A percentile compares a stretch with the other conserved stretches of the same genome.
These are phyloP conservation scores for Westerdykella sp. DNA, from an alignment of 2,329 filamentous ascomycete genomes.

Conservation along the genomic window DNA sequence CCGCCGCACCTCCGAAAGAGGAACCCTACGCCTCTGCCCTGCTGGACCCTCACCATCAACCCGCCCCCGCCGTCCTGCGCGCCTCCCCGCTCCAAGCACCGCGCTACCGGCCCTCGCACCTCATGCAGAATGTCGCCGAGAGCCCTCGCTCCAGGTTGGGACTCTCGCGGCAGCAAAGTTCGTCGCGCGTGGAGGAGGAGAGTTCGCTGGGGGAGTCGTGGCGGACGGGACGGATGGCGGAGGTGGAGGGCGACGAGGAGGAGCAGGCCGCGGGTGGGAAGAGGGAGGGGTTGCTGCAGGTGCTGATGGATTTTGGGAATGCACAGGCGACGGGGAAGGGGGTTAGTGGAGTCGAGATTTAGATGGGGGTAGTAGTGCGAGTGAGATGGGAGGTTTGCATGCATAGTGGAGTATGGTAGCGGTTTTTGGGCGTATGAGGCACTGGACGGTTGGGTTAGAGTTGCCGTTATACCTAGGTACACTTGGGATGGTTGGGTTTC, in stretches of 20 bases:
- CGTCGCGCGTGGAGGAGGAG: slow-evolving; percentile 42
- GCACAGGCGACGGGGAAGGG: no score
- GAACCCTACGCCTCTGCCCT: slow-evolving; percentile 68
- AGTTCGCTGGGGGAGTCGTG: slow-evolving; percentile 57
- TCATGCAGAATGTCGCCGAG: slow-evolving; percentile 13
- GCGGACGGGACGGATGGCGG: slow-evolving; percentile 42
- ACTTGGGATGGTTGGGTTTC: no score
- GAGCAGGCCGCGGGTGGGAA: slow-evolving; percentile 33
- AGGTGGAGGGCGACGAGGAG: slow-evolving; percentile 46
- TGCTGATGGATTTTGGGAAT: no score
- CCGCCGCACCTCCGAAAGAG: slow-evolving; percentile 19
- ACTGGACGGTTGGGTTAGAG: no score
- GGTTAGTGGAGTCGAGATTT: no score
- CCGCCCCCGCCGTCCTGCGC: slow-evolving; percentile 45
- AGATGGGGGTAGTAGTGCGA: no score
- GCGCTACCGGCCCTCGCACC: slow-evolving; percentile 37
- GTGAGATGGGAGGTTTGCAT: no score
- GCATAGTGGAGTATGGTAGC: no score
- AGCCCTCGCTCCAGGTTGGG: slow-evolving; percentile 12
- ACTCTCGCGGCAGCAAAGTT: slow-evolving; percentile 5
- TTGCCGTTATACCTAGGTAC: no score
- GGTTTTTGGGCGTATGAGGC: no score
- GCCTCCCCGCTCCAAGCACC: slow-evolving; percentile 44
- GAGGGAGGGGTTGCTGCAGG: no score
- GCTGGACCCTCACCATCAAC: slow-evolving; percentile 70